Conservation (phyloP, 371 early-diverging fungal species). For the Mortierella polycephala region DNA sequence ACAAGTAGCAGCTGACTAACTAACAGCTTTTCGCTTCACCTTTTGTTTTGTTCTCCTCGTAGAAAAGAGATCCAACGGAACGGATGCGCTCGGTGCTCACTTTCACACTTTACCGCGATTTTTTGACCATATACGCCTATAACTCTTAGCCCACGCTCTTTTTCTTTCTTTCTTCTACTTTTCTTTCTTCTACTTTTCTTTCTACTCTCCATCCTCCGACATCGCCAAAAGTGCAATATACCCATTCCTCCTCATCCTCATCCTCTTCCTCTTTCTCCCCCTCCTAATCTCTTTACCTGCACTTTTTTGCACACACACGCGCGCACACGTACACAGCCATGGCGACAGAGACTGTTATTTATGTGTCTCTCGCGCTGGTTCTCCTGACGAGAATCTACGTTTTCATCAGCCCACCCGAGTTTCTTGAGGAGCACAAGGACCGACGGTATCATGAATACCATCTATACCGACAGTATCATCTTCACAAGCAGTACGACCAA, state of each 20-base stretch:
- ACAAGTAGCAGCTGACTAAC: too few species aligned
- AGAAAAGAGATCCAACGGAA: too few species aligned
- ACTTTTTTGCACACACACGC: neutral
- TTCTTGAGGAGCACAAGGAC: conserved; percentile 52
- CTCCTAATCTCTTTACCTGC: neutral
- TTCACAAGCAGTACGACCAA: conserved; percentile 41
- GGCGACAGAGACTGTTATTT: conserved; percentile 52
- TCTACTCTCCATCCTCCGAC: neutral
- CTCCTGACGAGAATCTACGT: conserved; percentile 51
- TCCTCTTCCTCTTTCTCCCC: neutral
- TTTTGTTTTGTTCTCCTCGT: too few species aligned
- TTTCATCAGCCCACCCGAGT: conserved; percentile 52
- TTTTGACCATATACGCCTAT: too few species aligned
- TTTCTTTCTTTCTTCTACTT: neutral
- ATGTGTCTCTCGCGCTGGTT: conserved; percentile 48
- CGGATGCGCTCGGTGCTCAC: too few species aligned
- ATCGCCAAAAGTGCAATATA: neutral
- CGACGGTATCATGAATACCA: conserved; percentile 48
- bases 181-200: too few species aligned
- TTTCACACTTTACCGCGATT: too few species aligned
- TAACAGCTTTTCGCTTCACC: too few species aligned
- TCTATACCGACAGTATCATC: conserved; percentile 50
- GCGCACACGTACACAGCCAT: neutral
- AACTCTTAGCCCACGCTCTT: too few species aligned
- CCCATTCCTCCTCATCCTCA: neutral